These are phyloP conservation scores for Cyberlindnera mississippiensis DNA, from an alignment of 805 yeast genomes.

Conservation along the genomic window DNA sequence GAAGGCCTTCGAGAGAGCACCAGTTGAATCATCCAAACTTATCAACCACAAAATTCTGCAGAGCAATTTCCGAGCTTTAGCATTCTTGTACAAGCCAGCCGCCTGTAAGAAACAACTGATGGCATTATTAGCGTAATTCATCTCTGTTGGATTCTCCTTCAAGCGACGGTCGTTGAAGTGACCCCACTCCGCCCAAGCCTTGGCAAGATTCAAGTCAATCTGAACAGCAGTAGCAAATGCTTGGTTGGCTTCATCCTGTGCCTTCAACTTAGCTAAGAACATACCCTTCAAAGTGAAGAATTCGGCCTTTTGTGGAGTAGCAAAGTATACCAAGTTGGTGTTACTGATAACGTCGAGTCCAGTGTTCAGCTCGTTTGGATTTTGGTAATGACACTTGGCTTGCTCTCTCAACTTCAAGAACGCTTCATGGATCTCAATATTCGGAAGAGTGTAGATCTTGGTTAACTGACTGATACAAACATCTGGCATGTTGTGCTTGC, in stretches of 20 bases:
- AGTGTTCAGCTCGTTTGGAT: constrained; percentile 83
- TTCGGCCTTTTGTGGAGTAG: constrained; percentile 97
- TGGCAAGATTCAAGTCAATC: constrained; percentile 87
- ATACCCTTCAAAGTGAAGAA: constrained; percentile 96
- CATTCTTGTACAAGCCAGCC: constrained; percentile 91
- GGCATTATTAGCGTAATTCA: constrained; percentile 87
- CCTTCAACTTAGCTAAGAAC: constrained; percentile 89
- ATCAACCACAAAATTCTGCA: constrained; percentile 93
- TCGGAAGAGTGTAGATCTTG: constrained; percentile 91
- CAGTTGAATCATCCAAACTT: constrained; percentile 81
- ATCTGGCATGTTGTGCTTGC: constrained; percentile 95
- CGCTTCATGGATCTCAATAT: constrained; percentile 97
- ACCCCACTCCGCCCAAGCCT: constrained; percentile 99
- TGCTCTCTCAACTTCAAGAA: constrained; percentile 93
- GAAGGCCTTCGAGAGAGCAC: constrained; percentile 80
- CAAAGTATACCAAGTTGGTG: constrained; percentile 93
- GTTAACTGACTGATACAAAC: constrained; percentile 92
- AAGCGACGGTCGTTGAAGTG: constrained; percentile 85
- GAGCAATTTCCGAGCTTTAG: constrained; percentile 80
- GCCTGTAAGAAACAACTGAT: constrained; percentile 96
- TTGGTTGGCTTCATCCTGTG: constrained; percentile 92
- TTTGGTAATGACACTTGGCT: constrained; percentile 95
- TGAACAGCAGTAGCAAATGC: constrained; percentile 98
- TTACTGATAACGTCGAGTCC: constrained; percentile 96
- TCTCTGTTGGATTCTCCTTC: constrained; percentile 77